Base-by-base conservation (phyloP, 164 flowering plant species). In the Stephania cephalantha region DNA sequence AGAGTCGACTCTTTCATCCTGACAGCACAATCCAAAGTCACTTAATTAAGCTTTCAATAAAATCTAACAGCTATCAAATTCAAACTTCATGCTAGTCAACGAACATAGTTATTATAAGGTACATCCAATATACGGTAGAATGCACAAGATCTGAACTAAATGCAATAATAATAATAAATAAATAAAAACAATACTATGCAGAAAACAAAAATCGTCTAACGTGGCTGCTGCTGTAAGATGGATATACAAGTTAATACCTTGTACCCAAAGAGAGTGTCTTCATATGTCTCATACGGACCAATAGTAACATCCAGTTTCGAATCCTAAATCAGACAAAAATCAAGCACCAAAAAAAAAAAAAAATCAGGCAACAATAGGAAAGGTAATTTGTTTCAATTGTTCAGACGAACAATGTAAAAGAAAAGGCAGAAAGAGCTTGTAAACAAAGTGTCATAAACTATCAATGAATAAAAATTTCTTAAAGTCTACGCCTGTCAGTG, bases 251-350 rank as follows among this genome's bases (percentile, higher is more conserved):
- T 10, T 45, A 48, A 64, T 86, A 95, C 98, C 97, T 95, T 95
- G 86, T 90, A 95, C 58, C 99, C 97, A 81, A 91, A 93, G 70
- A 90, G 78, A 70, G 87, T 46, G 82, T 95, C 99, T 85, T 91
- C 97, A 79, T 93, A 95, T 50, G 97, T 95, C 87, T 95, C 97
- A 78, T 95, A 95, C 42, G 97, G 99, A 66, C 99, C 99, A 73
- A 95, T 91, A 18, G 99, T 93, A 61, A 95, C 78, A 78, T 95
- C 99, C 88, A 95, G 68, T 83, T 91, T 91, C 25, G 99, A 95
- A 74, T 95, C 97, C 98, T 95, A 74, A 73, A 78, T 35, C 42
- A 35, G 42, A 71, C 48, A 52, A 1, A 74, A 9, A 66, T 46
- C 30, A 74, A 70, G 22, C 17, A 70, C 11, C 22, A 18, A 20